phyloP scores from a whole-genome alignment of 1,284 basidiomycete species.

The Pseudozyma hubeiensis region DNA sequence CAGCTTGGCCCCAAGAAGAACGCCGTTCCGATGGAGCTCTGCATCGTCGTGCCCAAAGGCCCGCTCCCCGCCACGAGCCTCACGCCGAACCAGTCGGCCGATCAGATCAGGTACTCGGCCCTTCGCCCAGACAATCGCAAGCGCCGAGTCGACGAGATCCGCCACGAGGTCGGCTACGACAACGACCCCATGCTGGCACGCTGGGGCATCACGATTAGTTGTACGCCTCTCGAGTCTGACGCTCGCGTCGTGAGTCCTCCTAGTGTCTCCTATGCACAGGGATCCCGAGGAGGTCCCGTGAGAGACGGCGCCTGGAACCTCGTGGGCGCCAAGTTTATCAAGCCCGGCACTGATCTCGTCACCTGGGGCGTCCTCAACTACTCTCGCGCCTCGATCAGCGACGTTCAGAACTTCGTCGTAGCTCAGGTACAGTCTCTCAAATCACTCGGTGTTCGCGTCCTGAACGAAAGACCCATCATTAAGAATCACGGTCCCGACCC shows the following conservation, averaged over 20 bases:
- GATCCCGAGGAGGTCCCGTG: constrained; percentile 68
- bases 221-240: constrained; percentile 61
- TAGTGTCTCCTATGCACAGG: constrained; percentile 50
- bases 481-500: constrained; percentile 3
- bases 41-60: constrained; percentile 34
- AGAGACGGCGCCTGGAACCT: constrained; percentile 60
- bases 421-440: constrained; percentile 20
- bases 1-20: constrained; percentile 30
- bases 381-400: constrained; percentile 8
- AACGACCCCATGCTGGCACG: constrained; percentile 35
- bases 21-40: constrained; percentile 53
- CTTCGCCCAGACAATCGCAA: constrained; percentile 37
- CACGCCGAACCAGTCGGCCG: constrained; percentile 36
- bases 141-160: constrained; percentile 41
- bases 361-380: constrained; percentile 57
- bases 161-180: constrained; percentile 50
- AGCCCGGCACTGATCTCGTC: constrained; percentile 24
- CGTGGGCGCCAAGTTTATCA: constrained; percentile 34
- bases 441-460: constrained; percentile 37
- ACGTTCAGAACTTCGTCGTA: constrained; percentile 19
- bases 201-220: constrained; percentile 70
- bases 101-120: constrained; percentile 43
- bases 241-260: constrained; percentile 68
- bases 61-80: constrained; percentile 48
- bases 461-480: constrained; percentile 17